Conservation (phyloP, 2,329 filamentous ascomycete species). For the Coleophoma eucalyptorum region DNA sequence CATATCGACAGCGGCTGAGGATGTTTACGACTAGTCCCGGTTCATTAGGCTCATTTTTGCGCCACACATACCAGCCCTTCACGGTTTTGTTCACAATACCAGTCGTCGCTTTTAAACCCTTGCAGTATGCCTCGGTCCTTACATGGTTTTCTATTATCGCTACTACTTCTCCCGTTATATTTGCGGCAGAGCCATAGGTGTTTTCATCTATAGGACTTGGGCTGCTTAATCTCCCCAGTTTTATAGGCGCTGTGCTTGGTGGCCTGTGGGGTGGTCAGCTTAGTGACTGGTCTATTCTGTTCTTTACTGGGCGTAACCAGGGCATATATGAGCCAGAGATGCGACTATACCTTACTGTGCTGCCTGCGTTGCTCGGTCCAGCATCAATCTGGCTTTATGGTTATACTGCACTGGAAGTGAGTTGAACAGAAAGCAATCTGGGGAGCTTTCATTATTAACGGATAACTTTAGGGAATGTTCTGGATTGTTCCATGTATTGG, state of each 20-base stretch:
- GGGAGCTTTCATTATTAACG: too few relatives aligned
- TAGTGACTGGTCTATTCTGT: constrained; percentile 32
- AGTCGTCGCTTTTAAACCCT: constrained; percentile 31
- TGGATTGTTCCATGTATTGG: constrained; percentile 9
- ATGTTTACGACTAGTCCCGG: constrained; percentile 20
- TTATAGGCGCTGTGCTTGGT: constrained; percentile 34
- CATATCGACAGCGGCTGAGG: constrained; percentile 29
- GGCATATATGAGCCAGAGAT: constrained; percentile 38
- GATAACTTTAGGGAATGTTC: too few relatives aligned
- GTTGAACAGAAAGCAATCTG: not conserved
- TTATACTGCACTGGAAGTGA: not conserved
- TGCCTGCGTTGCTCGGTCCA: constrained; percentile 2
- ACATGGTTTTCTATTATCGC: constrained; percentile 34
- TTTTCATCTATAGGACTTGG: constrained; percentile 32
- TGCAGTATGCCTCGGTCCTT: constrained; percentile 32
- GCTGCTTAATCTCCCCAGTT: constrained; percentile 32
- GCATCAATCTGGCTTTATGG: constrained; percentile 6
- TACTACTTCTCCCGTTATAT: constrained; percentile 30
- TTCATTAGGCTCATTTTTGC: constrained; percentile 26
- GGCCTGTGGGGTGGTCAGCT: constrained; percentile 28
- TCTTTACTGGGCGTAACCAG: constrained; percentile 28
- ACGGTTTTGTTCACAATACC: constrained; percentile 32
- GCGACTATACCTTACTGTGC: constrained; percentile 14
- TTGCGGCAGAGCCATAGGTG: constrained; percentile 34
- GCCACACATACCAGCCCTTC: constrained; percentile 32